Evolutionary conservation across 139 green algal species (phyloP).

Genomic region (Monoraphidium neglectum): DNA sequence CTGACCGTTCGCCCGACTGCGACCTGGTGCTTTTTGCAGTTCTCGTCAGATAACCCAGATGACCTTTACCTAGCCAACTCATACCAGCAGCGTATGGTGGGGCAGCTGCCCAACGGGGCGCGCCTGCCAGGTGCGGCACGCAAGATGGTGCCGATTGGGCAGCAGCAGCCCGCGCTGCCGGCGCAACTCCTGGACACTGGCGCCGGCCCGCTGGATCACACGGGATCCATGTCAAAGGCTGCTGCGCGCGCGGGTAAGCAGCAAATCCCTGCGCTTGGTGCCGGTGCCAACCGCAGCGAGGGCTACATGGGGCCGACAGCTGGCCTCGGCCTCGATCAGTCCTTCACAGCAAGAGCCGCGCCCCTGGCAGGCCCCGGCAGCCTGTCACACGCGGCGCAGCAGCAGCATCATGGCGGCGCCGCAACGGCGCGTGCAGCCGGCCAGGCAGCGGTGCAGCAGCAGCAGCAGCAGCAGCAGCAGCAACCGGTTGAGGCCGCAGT

Average conservation of each 20-base stretch:
- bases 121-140: constrained; percentile 16
- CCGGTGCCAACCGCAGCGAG: not conserved
- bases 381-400: too few species aligned
- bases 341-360: constrained; percentile 9
- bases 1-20: too few species aligned
- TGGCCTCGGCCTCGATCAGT: constrained; percentile 15
- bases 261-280: constrained; percentile 4
- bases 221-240: not conserved
- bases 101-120: constrained; percentile 1
- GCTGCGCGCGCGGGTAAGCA: constrained; percentile 16
- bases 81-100: constrained; percentile 11
- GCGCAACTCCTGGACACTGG: constrained; percentile 3
- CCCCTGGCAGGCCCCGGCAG: constrained; percentile 9
- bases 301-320: not conserved
- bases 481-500: too few species aligned
- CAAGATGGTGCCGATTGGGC: constrained; percentile 3
- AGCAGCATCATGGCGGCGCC: too few species aligned
- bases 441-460: too few species aligned
- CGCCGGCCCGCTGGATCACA: constrained; percentile 12
- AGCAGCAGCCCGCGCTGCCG: constrained; percentile 11
- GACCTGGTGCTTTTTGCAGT: too few species aligned
- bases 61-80: constrained; percentile 27
- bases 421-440: too few species aligned
- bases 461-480: too few species aligned
- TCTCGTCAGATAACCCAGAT: constrained; percentile 20